Base-by-base conservation (phyloP, 768 basidiomycete genomes). In the Termitomyces sp. region DNA sequence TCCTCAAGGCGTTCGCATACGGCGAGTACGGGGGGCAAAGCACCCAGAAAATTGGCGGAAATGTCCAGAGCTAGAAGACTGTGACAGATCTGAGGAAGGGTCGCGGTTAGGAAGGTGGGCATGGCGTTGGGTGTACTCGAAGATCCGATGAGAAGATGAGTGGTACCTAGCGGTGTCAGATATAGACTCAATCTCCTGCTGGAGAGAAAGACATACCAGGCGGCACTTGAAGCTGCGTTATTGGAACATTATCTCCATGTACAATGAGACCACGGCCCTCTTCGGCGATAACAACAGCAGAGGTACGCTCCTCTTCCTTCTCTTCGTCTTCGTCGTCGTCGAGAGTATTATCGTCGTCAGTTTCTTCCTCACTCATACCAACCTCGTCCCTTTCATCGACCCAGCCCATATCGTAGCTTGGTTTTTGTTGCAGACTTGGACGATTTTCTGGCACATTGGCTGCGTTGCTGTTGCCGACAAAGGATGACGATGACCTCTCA, bases 11-110 rank as follows among this genome's bases (percentile, higher is more conserved):
- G 81, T 60, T 78, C 76, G 68, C 95, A 97, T 14, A 83, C 74
- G n/a, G 85, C 85, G 46, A 99, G 81, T 18, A 87, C 83, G 20
- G 88, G 86, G 12, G 97, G 94, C 46, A 99, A 74, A 36, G 88
- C 88, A 43, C 84, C 82, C 47, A 96, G 80, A 64, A 89, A 88
- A 70, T 95, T 95, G 61, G 86, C 84, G 34, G 94, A 94, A 42
- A 99, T 89, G 72, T 99, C 97, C 46, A 98, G 83, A 10, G 92
- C 94, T 57, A 99, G 85, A 44, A 99, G 82, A 27, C 90, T 87
- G 51, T 80, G 75, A 46, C 81, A 78, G 58, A 95, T 90, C 60
- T 83, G 81, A 26, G 92, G 91, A 3, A 98, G 74, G 7, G 79
- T 77, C 53, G 69, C 75, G 12, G 84, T 79, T 55, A 98, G 79